phyloP scores from a whole-genome alignment of 176 grass and related monocot genomes.

The Microstegium vimineum region DNA sequence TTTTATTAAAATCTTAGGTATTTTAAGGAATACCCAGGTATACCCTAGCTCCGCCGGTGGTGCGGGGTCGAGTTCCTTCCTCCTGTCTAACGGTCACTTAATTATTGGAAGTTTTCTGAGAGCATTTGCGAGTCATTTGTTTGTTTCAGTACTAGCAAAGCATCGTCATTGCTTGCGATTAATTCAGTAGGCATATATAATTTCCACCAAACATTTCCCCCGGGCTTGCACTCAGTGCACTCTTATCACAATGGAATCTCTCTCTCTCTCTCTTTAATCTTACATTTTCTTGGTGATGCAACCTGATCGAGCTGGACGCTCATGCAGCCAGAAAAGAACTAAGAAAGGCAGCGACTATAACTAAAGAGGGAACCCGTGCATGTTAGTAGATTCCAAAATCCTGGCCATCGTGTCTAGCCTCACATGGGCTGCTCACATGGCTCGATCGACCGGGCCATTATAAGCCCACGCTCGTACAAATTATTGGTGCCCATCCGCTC shows the following conservation, averaged over 20 bases:
- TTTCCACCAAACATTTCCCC: neutral
- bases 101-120: neutral
- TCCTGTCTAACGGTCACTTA: neutral
- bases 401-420: slow-evolving; percentile 20
- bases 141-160: neutral
- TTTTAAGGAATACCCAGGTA: too few relatives aligned
- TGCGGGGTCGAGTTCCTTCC: slow-evolving; percentile 1
- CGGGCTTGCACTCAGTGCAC: neutral
- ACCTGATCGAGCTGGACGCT: slow-evolving; percentile 35
- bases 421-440: slow-evolving; percentile 40
- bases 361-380: slow-evolving; percentile 15
- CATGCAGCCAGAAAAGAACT: neutral
- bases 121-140: neutral
- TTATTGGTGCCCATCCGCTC: slow-evolving; percentile 19
- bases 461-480: slow-evolving; percentile 29
- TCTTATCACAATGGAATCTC: slow-evolving; percentile 6
- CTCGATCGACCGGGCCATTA: slow-evolving; percentile 9
- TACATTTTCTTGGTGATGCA: slow-evolving; percentile 10
- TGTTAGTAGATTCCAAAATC: slow-evolving; percentile 52
- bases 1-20: too few relatives aligned
- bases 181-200: neutral
- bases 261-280: neutral
- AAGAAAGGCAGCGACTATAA: slow-evolving; percentile 1
- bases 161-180: neutral
- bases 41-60: too few relatives aligned